Evolutionary conservation across 768 basidiomycete genomes (phyloP).

Genomic region (Cystobasidium onofrii): DNA sequence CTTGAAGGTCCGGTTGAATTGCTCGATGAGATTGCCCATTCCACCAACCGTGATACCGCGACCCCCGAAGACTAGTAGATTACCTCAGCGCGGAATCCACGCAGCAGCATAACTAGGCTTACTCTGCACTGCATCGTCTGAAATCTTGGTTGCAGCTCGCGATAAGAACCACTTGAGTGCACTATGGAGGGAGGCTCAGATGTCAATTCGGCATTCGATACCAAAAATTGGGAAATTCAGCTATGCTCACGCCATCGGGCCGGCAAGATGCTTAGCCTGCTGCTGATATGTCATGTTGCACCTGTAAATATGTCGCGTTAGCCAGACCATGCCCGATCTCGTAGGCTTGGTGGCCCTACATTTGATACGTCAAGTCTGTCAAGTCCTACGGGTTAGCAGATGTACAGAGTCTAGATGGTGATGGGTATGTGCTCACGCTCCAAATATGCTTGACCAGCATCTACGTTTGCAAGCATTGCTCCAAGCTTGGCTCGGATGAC

Average conservation of each 20-base stretch:
- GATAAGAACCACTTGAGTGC: slow-evolving; percentile 73
- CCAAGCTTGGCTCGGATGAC: slow-evolving; percentile 82
- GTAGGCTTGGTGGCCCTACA: not conserved
- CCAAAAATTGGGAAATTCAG: slow-evolving; percentile 51
- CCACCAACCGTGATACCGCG: slow-evolving; percentile 72
- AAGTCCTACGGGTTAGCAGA: slow-evolving; percentile 52
- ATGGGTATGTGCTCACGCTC: slow-evolving; percentile 66
- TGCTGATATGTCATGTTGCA: slow-evolving; percentile 27
- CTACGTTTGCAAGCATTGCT: slow-evolving; percentile 74
- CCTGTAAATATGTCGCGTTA: slow-evolving; percentile 13
- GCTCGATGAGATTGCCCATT: slow-evolving; percentile 66
- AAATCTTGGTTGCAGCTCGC: slow-evolving; percentile 66
- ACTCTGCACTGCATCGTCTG: slow-evolving; percentile 49
- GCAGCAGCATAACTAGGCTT: no score
- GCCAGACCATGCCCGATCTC: not conserved
- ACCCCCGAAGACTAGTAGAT: slow-evolving; percentile 75
- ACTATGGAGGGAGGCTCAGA: slow-evolving; percentile 47
- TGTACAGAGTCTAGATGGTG: slow-evolving; percentile 50
- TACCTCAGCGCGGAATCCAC: no score
- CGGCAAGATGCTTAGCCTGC: slow-evolving; percentile 23
- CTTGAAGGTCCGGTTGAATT: slow-evolving; percentile 27
- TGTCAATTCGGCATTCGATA: not conserved
- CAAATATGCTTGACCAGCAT: slow-evolving; percentile 71
- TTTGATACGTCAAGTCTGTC: slow-evolving; percentile 6
- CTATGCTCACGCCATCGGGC: slow-evolving; percentile 14